Conservation (phyloP, 2,329 filamentous ascomycete genomes). For the Aureobasidium namibiae region DNA sequence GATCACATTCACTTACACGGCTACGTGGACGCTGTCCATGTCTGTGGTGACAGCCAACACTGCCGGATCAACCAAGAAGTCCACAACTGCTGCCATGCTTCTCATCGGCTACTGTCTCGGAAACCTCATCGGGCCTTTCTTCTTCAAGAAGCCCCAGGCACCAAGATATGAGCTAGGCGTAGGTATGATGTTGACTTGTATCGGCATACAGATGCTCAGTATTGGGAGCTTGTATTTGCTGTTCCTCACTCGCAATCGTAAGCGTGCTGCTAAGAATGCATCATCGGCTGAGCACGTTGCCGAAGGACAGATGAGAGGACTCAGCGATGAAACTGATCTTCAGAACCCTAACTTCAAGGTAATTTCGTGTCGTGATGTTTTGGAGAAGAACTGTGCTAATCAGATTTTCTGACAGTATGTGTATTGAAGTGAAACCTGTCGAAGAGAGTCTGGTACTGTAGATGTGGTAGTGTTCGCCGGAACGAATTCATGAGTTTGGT, state of each 20-base stretch:
- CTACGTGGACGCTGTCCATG: conserved; percentile 42
- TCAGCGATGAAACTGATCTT: conserved; percentile 11
- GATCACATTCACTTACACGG: background rate
- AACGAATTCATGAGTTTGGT: too few species aligned
- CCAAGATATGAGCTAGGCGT: conserved; percentile 9
- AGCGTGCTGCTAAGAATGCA: background rate
- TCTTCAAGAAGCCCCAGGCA: conserved; percentile 7
- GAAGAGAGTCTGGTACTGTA: too few species aligned
- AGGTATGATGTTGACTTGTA: conserved; percentile 14
- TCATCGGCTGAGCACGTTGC: background rate
- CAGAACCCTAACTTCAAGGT: conserved; percentile 3
- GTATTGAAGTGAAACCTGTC: background rate
- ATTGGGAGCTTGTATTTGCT: conserved; percentile 14
- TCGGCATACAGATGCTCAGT: conserved; percentile 16
- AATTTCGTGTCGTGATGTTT: too few species aligned
- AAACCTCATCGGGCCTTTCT: conserved; percentile 15
- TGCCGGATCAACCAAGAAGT: conserved; percentile 52
- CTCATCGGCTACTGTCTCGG: conserved; percentile 40
- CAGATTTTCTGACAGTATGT: background rate
- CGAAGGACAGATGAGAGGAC: conserved; percentile 1
- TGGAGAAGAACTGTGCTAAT: background rate
- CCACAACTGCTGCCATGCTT: conserved; percentile 48
- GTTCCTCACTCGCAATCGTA: conserved; percentile 13
- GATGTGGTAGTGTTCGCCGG: too few species aligned
- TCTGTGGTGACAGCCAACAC: conserved; percentile 55